phyloP scores from a whole-genome alignment of 306 rosid species.

The Ceratonia siliqua region DNA sequence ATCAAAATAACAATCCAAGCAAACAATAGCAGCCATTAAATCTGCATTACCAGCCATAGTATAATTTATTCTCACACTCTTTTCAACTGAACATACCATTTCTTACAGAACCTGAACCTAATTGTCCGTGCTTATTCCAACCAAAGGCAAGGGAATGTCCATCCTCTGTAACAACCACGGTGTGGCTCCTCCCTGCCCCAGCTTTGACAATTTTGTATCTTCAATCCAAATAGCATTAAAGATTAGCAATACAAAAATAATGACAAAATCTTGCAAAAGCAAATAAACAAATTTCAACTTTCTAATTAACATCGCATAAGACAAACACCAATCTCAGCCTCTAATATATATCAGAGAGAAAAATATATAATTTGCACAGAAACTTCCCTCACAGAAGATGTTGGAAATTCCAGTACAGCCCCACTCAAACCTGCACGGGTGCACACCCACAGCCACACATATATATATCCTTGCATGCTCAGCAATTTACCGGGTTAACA shows the following conservation, averaged over 20 bases:
- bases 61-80: slow-evolving; percentile 2
- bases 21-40: slow-evolving; percentile 22
- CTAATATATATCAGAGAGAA: neutral
- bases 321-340: slow-evolving; percentile 2
- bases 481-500: neutral
- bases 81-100: slow-evolving; percentile 58
- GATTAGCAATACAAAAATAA: slow-evolving; percentile 31
- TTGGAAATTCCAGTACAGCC: neutral
- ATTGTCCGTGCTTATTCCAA: slow-evolving; percentile 98
- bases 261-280: neutral
- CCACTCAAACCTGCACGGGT: neutral
- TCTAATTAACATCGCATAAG: neutral
- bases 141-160: slow-evolving; percentile 90
- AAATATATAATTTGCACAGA: neutral
- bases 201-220: slow-evolving; percentile 84
- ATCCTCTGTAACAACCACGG: slow-evolving; percentile 81
- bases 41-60: neutral
- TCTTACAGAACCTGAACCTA: slow-evolving; percentile 76
- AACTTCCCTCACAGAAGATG: neutral
- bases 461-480: neutral
- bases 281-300: neutral
- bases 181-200: slow-evolving; percentile 84
- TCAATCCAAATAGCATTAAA: slow-evolving; percentile 24
- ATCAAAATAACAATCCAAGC: slow-evolving; percentile 1
- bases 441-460: too few species aligned